These are phyloP conservation scores for Hyaloscypha hepaticicola DNA, from an alignment of 495 filamentous ascomycete species.

Conservation along the genomic window DNA sequence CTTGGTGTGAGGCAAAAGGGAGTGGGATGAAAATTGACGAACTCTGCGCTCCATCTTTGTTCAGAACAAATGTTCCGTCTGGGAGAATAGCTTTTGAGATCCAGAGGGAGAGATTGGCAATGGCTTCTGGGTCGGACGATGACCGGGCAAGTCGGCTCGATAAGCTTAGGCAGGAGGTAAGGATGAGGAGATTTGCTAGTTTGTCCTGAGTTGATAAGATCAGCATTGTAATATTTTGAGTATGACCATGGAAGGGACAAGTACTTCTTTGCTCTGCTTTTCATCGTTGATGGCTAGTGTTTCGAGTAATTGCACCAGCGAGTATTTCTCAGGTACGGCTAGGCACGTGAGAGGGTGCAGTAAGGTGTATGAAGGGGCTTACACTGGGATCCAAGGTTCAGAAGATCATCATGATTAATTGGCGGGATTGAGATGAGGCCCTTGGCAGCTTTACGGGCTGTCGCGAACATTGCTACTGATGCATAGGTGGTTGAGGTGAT, in stretches of 20 bases:
- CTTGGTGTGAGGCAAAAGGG: not conserved
- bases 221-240: not conserved
- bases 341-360: constrained; percentile 6
- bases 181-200: constrained; percentile 18
- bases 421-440: not conserved
- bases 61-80: constrained; percentile 10
- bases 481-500: not conserved
- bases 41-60: constrained; percentile 20
- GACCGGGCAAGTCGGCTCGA: not conserved
- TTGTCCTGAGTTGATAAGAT: constrained; percentile 1
- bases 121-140: constrained; percentile 7
- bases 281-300: constrained; percentile 3
- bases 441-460: constrained; percentile 20
- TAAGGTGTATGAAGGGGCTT: not conserved
- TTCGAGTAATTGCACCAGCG: constrained; percentile 17
- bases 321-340: constrained; percentile 26
- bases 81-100: constrained; percentile 28
- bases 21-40: not conserved
- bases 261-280: constrained; percentile 3
- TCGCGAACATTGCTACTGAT: constrained; percentile 23
- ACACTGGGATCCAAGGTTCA: constrained; percentile 18
- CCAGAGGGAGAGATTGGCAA: constrained; percentile 19
- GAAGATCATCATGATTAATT: not conserved
- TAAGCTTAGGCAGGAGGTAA: constrained; percentile 15
- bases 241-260: not conserved